Conservation (phyloP, 306 rosid species). For the Malus asiatica region DNA sequence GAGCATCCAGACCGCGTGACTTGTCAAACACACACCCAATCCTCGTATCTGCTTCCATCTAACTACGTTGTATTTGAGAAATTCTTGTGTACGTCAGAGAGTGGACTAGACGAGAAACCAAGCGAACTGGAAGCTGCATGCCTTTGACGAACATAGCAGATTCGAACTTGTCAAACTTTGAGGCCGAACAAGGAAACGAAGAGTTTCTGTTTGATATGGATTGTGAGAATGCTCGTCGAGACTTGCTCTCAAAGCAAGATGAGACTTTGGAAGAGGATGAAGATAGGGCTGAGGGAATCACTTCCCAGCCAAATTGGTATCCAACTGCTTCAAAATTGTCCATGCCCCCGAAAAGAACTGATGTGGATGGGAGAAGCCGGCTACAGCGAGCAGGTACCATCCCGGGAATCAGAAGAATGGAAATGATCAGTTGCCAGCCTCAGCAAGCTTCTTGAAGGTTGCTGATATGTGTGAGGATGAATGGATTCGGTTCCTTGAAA, state of each 20-base stretch:
- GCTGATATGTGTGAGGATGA: slow-evolving; percentile 57
- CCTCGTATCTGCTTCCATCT: too few species aligned
- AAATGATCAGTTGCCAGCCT: slow-evolving; percentile 19
- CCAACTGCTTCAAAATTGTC: slow-evolving; percentile 36
- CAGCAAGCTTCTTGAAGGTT: slow-evolving; percentile 53
- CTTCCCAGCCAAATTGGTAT: neutral
- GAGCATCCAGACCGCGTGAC: too few species aligned
- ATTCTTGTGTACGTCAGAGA: too few species aligned
- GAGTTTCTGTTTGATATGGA: slow-evolving; percentile 43
- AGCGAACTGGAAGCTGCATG: slow-evolving; percentile 65
- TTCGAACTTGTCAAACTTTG: slow-evolving; percentile 13
- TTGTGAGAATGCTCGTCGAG: slow-evolving; percentile 20
- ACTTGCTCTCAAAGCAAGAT: too few species aligned
- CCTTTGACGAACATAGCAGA: slow-evolving; percentile 45
- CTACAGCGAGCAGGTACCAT: slow-evolving; percentile 19
- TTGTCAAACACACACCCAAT: too few species aligned
- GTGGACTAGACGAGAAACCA: slow-evolving; percentile 36
- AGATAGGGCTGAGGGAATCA: slow-evolving; percentile 12
- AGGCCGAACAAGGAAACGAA: slow-evolving; percentile 32
- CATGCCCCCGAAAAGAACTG: slow-evolving; percentile 18
- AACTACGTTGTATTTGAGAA: too few species aligned
- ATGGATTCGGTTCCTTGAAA: slow-evolving; percentile 63
- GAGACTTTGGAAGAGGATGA: too few species aligned
- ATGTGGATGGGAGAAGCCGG: slow-evolving; percentile 27
- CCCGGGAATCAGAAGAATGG: slow-evolving; percentile 45